phyloP scores from a whole-genome alignment of 73 alveolate species.

The Stentor roeselii region DNA sequence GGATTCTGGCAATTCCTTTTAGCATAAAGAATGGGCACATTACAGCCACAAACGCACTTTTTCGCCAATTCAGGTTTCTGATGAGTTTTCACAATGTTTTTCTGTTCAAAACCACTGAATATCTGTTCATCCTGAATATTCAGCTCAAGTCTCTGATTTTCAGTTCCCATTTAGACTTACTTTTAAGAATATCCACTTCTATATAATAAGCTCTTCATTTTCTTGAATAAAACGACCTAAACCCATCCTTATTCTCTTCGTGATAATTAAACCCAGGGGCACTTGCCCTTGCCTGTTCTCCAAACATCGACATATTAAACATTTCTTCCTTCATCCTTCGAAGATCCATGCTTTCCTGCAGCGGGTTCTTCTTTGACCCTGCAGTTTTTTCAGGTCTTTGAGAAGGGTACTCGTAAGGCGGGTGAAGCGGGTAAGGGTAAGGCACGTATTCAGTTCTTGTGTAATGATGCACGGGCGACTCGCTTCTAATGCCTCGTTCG shows the following conservation, averaged over 20 bases:
- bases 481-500: background rate
- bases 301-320: too few species aligned
- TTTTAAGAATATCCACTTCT: background rate
- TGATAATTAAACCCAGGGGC: too few species aligned
- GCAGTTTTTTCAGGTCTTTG: background rate
- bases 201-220: background rate
- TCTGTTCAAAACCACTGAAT: background rate
- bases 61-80: background rate
- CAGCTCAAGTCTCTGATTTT: background rate
- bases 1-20: background rate
- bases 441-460: background rate
- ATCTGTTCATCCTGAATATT: background rate
- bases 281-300: too few species aligned
- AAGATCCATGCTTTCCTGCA: background rate
- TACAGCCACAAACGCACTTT: slow-evolving; percentile 26
- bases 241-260: too few species aligned
- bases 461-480: background rate
- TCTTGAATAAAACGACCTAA: background rate
- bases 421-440: background rate
- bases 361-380: background rate
- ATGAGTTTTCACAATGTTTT: background rate
- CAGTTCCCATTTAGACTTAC: slow-evolving; percentile 3
- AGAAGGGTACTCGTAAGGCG: background rate
- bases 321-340: background rate
- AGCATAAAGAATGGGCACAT: slow-evolving; percentile 3